Conservation (phyloP, 225 moss, liverwort and hornwort genomes). For the Bryum argenteum region DNA sequence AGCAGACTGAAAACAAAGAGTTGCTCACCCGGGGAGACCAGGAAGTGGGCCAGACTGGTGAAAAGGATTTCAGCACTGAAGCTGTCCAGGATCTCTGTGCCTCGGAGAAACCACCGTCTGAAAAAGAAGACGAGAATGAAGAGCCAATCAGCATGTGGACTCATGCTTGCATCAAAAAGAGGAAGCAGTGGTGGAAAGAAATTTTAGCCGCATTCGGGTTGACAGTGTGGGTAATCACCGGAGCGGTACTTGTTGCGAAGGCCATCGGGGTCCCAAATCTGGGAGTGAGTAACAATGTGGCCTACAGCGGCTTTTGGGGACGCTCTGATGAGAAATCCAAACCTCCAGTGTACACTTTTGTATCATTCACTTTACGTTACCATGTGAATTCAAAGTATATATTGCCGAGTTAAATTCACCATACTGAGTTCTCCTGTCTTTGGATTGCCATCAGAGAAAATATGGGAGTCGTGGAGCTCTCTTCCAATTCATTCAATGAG, state of each 20-base stretch:
- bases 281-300: slow-evolving; percentile 50
- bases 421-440: slow-evolving; percentile 3
- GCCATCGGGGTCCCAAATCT: slow-evolving; percentile 57
- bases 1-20: slow-evolving; percentile 18
- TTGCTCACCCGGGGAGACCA: slow-evolving; percentile 30
- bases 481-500: slow-evolving; percentile 38
- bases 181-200: slow-evolving; percentile 62
- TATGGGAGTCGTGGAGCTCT: slow-evolving; percentile 53
- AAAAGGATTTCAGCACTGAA: slow-evolving; percentile 17
- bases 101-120: slow-evolving; percentile 21
- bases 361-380: slow-evolving; percentile 1
- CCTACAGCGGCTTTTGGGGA: slow-evolving; percentile 43
- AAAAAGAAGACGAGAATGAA: slow-evolving; percentile 31
- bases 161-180: slow-evolving; percentile 29
- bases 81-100: slow-evolving; percentile 25
- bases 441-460: slow-evolving; percentile 35
- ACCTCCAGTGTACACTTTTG: slow-evolving; percentile 27
- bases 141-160: slow-evolving; percentile 38
- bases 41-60: slow-evolving; percentile 12
- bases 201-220: slow-evolving; percentile 67
- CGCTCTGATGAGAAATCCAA: slow-evolving; percentile 42
- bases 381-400: neutral
- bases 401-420: neutral
- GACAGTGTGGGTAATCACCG: slow-evolving; percentile 66
- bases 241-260: slow-evolving; percentile 66